Conservation (phyloP, 495 filamentous ascomycete genomes). For the Lasiosphaeriaceae sp. region DNA sequence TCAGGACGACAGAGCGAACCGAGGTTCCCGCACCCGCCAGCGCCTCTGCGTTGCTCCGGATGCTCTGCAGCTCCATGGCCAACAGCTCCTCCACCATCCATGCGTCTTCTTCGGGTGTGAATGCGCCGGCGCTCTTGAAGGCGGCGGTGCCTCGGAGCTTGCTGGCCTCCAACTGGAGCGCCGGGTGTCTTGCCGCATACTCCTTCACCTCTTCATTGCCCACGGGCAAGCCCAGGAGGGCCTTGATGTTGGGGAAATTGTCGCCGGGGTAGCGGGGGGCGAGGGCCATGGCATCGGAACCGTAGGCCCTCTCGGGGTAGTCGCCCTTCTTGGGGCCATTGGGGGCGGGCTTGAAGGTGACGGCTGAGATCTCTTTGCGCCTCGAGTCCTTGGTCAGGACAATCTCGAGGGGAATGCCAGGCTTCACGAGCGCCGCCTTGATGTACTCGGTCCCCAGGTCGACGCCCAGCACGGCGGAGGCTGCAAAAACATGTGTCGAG, state of each 20-base stretch:
- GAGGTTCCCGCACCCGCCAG: constrained; percentile 73
- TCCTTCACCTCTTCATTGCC: constrained; percentile 58
- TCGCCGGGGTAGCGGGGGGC: constrained; percentile 85
- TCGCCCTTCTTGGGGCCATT: constrained; percentile 51
- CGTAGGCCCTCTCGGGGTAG: constrained; percentile 89
- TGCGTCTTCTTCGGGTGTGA: constrained; percentile 61
- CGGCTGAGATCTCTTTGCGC: constrained; percentile 87
- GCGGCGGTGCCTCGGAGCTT: constrained; percentile 66
- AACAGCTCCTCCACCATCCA: constrained; percentile 90
- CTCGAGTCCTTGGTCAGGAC: constrained; percentile 98
- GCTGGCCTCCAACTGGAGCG: constrained; percentile 52
- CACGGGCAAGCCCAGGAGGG: constrained; percentile 69
- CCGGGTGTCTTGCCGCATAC: constrained; percentile 71
- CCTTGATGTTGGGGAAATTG: constrained; percentile 89
- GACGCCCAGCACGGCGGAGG: constrained; percentile 78
- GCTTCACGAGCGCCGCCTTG: constrained; percentile 95
- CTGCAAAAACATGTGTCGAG: constrained; percentile 46
- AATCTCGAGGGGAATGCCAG: constrained; percentile 96
- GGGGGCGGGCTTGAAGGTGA: constrained; percentile 85
- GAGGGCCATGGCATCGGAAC: constrained; percentile 84
- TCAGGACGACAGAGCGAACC: constrained; percentile 80
- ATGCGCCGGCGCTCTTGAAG: constrained; percentile 67
- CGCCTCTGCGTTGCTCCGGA: constrained; percentile 79
- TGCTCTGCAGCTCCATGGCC: constrained; percentile 92
- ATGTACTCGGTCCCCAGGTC: constrained; percentile 97